Percentiles rank a stretch among this genome's conserved stretches.
phyloP scores from a whole-genome alignment of 495 filamentous ascomycete species.

The Neurospora tetrasperma region DNA sequence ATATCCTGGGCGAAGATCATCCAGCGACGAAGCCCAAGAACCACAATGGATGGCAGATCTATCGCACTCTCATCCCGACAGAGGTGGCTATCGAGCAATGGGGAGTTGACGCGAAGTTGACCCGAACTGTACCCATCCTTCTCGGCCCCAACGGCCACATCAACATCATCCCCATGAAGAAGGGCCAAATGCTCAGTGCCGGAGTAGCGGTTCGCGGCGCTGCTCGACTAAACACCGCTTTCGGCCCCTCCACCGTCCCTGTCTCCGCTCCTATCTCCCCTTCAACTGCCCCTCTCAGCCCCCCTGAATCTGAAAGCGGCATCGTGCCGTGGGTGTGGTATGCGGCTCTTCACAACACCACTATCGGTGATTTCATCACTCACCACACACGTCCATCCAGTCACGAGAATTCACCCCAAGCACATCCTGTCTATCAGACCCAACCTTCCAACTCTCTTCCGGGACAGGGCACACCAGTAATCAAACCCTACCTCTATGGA shows the following conservation, averaged over 20 bases:
- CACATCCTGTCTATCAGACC: not conserved
- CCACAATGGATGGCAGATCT: constrained; percentile 34
- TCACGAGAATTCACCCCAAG: not conserved
- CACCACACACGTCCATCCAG: not conserved
- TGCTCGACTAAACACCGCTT: constrained; percentile 1
- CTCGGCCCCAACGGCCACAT: constrained; percentile 27
- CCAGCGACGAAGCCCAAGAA: constrained; percentile 30
- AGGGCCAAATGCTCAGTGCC: constrained; percentile 29
- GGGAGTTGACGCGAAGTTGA: constrained; percentile 24
- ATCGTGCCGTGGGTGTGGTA: not conserved
- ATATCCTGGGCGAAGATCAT: constrained; percentile 30
- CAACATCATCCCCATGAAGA: constrained; percentile 30
- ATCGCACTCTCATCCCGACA: constrained; percentile 29
- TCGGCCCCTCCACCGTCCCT: not conserved
- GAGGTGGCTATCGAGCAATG: constrained; percentile 21
- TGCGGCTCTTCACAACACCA: not conserved
- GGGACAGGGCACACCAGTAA: not conserved
- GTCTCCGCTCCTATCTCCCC: not conserved
- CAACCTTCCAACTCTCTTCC: not conserved
- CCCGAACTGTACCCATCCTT: constrained; percentile 23
- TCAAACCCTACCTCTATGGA: constrained; percentile 19
- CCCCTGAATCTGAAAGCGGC: not conserved
- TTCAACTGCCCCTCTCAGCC: not conserved
- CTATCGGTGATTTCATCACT: not conserved
- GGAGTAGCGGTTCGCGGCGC: constrained; percentile 27